phyloP scores from a whole-genome alignment of 2,329 filamentous ascomycete genomes.

The Exophiala mesophila region DNA sequence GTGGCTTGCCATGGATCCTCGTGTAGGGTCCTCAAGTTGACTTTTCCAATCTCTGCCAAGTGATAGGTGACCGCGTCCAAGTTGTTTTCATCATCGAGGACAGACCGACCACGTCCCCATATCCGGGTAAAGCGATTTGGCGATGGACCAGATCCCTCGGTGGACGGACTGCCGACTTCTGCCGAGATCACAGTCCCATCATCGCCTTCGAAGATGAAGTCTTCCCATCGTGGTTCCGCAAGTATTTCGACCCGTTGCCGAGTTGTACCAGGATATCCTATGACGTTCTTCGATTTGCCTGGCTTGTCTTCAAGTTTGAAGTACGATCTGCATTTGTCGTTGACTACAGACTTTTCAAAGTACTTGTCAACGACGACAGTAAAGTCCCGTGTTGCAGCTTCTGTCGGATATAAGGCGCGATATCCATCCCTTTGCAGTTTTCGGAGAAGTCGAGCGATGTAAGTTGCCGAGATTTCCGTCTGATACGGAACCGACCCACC shows the following conservation, averaged over 20 bases:
- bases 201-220: slow-evolving; percentile 31
- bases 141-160: too few relatives aligned
- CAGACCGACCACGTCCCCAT: neutral
- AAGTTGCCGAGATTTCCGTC: slow-evolving; percentile 6
- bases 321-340: slow-evolving; percentile 2
- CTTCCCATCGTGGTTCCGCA: slow-evolving; percentile 34
- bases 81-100: slow-evolving; percentile 2
- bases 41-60: slow-evolving; percentile 5
- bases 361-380: slow-evolving; percentile 3
- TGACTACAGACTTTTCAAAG: slow-evolving; percentile 3
- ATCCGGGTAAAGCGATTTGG: slow-evolving; percentile 3
- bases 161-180: too few relatives aligned
- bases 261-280: slow-evolving; percentile 10
- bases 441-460: slow-evolving; percentile 7
- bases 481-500: slow-evolving; percentile 15
- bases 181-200: neutral
- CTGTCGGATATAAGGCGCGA: neutral
- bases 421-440: slow-evolving; percentile 5
- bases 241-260: slow-evolving; percentile 33
- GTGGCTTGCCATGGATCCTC: too few relatives aligned
- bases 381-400: slow-evolving; percentile 4
- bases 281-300: slow-evolving; percentile 4
- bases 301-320: neutral
- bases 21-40: slow-evolving; percentile 8
- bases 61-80: slow-evolving; percentile 6